These are phyloP conservation scores for Xylariaceae sp. DNA, from an alignment of 2,329 filamentous ascomycete species.

Conservation along the genomic window DNA sequence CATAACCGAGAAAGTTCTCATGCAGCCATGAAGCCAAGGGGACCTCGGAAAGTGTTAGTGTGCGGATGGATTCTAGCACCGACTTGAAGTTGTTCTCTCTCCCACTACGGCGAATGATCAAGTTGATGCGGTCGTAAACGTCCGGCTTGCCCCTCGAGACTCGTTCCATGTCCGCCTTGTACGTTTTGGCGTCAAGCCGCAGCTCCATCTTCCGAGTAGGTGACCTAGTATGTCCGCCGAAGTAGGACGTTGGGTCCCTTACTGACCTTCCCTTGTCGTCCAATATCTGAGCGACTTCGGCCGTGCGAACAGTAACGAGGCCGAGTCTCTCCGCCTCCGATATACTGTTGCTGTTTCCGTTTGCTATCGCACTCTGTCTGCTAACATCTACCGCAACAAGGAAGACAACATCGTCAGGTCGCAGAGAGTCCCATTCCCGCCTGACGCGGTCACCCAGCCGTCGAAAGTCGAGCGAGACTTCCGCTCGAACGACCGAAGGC, in stretches of 20 bases:
- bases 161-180: conserved; percentile 68
- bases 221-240: conserved; percentile 58
- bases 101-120: conserved; percentile 75
- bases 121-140: conserved; percentile 78
- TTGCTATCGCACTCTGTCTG: conserved; percentile 45
- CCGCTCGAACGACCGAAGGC: conserved; percentile 79
- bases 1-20: conserved; percentile 96
- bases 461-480: conserved; percentile 78
- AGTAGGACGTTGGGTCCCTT: conserved; percentile 55
- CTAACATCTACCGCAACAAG: conserved; percentile 69
- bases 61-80: conserved; percentile 85
- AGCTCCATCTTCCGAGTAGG: conserved; percentile 67
- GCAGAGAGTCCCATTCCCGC: conserved; percentile 83
- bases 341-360: conserved; percentile 43
- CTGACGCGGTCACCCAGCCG: conserved; percentile 70
- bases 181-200: conserved; percentile 72
- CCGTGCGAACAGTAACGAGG: conserved; percentile 67
- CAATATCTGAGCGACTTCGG: conserved; percentile 77
- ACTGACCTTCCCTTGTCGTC: conserved; percentile 77
- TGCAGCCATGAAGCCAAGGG: conserved; percentile 88
- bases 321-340: conserved; percentile 57
- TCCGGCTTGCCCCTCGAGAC: conserved; percentile 63
- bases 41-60: conserved; percentile 76
- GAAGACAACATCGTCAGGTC: conserved; percentile 85
- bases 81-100: conserved; percentile 97